Evolutionary conservation across 345 rosid species (phyloP).

Genomic region (Hibiscus tridactylites): DNA sequence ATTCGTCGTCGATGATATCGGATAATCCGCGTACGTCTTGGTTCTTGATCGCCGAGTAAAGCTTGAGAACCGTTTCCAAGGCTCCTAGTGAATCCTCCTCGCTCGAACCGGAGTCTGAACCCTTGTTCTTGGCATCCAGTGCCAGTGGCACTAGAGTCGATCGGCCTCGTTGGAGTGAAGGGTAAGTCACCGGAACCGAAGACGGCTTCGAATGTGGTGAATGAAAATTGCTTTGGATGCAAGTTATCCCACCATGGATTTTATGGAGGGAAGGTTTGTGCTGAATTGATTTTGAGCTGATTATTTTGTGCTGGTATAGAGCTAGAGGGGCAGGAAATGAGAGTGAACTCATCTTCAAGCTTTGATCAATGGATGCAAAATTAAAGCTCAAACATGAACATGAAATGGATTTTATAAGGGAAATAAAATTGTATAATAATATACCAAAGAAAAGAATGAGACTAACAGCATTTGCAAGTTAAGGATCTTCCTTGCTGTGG

Average conservation of each 20-base stretch:
- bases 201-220: neutral
- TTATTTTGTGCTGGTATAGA: neutral
- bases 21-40: conserved; percentile 37
- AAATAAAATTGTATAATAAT: neutral
- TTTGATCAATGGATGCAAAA: neutral
- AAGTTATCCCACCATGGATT: neutral
- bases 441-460: conserved; percentile 10
- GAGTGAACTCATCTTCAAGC: conserved; percentile 14
- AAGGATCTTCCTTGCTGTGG: conserved; percentile 19
- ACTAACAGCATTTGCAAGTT: conserved; percentile 10
- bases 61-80: conserved; percentile 51
- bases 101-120: conserved; percentile 1
- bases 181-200: neutral
- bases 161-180: neutral
- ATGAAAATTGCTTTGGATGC: neutral
- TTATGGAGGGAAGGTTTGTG: neutral
- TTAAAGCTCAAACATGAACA: neutral
- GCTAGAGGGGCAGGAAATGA: conserved; percentile 4
- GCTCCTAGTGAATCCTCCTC: conserved; percentile 31
- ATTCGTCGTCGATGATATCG: conserved; percentile 62
- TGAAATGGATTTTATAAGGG: neutral
- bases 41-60: conserved; percentile 43
- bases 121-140: conserved; percentile 4
- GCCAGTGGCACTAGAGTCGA: conserved; percentile 17
- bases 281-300: neutral